Conservation (phyloP, 2,329 filamentous ascomycete species). For the Hypoxylon sp. region DNA sequence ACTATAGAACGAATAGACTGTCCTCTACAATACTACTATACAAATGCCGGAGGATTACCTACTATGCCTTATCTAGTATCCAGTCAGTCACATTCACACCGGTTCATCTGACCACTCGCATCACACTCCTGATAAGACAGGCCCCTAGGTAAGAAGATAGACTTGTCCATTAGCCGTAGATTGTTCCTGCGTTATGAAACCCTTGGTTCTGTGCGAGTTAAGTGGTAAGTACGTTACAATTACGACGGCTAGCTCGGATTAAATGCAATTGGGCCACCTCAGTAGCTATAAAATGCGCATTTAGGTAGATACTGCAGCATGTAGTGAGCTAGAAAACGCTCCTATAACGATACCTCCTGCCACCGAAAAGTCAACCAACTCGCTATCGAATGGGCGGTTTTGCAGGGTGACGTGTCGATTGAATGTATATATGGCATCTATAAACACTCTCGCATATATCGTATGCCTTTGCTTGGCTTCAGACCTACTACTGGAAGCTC, state of each 20-base stretch:
- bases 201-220: slow-evolving; percentile 24
- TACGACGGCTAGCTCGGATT: slow-evolving; percentile 42
- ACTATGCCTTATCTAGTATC: slow-evolving; percentile 24
- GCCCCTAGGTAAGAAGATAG: slow-evolving; percentile 11
- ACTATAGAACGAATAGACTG: neutral
- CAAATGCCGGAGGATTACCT: slow-evolving; percentile 8
- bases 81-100: slow-evolving; percentile 32
- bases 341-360: slow-evolving; percentile 15
- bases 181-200: slow-evolving; percentile 44
- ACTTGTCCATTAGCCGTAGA: slow-evolving; percentile 25
- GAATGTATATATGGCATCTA: slow-evolving; percentile 35
- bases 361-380: slow-evolving; percentile 4
- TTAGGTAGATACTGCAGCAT: slow-evolving; percentile 32
- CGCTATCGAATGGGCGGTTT: slow-evolving; percentile 7
- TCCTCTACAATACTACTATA: neutral
- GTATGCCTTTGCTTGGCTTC: neutral
- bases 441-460: slow-evolving; percentile 34
- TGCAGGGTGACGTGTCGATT: slow-evolving; percentile 41
- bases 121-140: slow-evolving; percentile 28
- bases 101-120: slow-evolving; percentile 37
- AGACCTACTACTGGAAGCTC: slow-evolving; percentile 63
- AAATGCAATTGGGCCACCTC: slow-evolving; percentile 43
- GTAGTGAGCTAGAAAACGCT: slow-evolving; percentile 13
- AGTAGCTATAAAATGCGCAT: slow-evolving; percentile 28
- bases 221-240: slow-evolving; percentile 26